A percentile compares a stretch with the other conserved stretches of the same genome.
These are phyloP conservation scores for Fonsecaea pedrosoi DNA, from an alignment of 2,329 filamentous ascomycete species.

Conservation along the genomic window DNA sequence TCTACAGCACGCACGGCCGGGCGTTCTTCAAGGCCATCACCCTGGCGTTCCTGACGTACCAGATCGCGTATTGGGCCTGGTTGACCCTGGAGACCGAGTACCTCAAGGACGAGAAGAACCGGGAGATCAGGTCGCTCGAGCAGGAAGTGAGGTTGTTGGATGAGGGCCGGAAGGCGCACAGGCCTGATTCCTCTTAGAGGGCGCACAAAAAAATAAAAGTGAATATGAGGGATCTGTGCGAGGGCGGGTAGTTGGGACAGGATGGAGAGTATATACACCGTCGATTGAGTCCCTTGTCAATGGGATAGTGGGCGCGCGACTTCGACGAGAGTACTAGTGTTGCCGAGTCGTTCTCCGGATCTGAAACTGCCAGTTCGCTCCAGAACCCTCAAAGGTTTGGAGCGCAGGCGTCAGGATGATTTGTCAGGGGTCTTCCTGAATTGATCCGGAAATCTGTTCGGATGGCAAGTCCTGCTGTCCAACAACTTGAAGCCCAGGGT, in stretches of 20 bases:
- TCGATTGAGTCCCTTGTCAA: neutral
- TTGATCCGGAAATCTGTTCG: neutral
- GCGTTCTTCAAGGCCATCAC: conserved; percentile 58
- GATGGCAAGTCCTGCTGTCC: neutral
- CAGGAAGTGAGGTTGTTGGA: conserved; percentile 38
- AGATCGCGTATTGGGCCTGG: conserved; percentile 57
- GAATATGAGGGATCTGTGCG: neutral
- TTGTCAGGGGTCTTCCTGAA: neutral
- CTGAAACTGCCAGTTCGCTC: neutral
- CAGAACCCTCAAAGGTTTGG: neutral
- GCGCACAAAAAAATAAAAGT: no score
- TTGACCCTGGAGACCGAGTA: conserved; percentile 56
- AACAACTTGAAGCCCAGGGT: neutral
- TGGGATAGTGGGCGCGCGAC: neutral
- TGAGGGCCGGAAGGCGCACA: conserved; percentile 33
- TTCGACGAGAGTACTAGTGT: neutral
- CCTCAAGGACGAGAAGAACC: conserved; percentile 50
- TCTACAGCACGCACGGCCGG: conserved; percentile 42
- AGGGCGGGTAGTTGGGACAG: neutral
- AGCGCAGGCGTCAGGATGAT: neutral
- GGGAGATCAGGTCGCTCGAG: conserved; percentile 38
- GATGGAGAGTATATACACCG: no score
- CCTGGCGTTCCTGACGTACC: conserved; percentile 56
- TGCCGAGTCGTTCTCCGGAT: neutral
- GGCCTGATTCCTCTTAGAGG: conserved; percentile 5